Percentiles rank a stretch among this genome's conserved stretches.
Conservation (phyloP, 2,329 filamentous ascomycete species). For the Nigrospora oryzae region DNA sequence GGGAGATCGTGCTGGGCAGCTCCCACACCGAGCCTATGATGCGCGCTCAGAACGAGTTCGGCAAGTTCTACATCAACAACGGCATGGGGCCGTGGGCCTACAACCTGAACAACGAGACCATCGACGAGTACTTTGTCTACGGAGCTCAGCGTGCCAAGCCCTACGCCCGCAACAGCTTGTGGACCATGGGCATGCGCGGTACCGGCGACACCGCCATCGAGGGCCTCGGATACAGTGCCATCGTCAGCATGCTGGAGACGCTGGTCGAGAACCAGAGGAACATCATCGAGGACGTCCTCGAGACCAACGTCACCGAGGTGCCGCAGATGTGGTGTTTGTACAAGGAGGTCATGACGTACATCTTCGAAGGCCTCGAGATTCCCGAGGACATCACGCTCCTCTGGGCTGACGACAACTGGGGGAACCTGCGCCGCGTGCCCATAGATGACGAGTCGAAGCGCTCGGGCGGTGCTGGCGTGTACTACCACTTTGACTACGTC, state of each 20-base stretch:
- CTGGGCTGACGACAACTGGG: conserved; percentile 57
- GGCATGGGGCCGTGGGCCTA: conserved; percentile 56
- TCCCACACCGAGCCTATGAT: conserved; percentile 69
- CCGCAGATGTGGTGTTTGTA: conserved; percentile 69
- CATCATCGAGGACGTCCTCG: conserved; percentile 49
- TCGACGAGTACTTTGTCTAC: conserved; percentile 60
- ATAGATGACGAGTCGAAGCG: conserved; percentile 42
- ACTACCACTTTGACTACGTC: conserved; percentile 47
- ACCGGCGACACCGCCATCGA: conserved; percentile 55
- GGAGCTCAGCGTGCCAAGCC: conserved; percentile 57
- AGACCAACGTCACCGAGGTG: conserved; percentile 39
- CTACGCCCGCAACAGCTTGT: conserved; percentile 55
- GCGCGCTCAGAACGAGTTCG: conserved; percentile 49
- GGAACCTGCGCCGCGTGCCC: conserved; percentile 51
- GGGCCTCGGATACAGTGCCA: conserved; percentile 44
- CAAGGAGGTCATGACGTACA: conserved; percentile 66
- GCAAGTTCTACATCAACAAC: conserved; percentile 33
- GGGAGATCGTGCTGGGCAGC: conserved; percentile 63
- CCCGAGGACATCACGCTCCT: conserved; percentile 54
- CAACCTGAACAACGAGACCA: conserved; percentile 59
- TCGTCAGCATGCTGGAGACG: conserved; percentile 49
- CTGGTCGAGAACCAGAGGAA: conserved; percentile 52
- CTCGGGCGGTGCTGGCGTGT: conserved; percentile 49
- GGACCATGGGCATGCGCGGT: conserved; percentile 65
- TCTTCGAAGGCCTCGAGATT: conserved; percentile 51